These are phyloP conservation scores for Rubroboletus satanas DNA, from an alignment of 768 basidiomycete genomes.

Conservation along the genomic window DNA sequence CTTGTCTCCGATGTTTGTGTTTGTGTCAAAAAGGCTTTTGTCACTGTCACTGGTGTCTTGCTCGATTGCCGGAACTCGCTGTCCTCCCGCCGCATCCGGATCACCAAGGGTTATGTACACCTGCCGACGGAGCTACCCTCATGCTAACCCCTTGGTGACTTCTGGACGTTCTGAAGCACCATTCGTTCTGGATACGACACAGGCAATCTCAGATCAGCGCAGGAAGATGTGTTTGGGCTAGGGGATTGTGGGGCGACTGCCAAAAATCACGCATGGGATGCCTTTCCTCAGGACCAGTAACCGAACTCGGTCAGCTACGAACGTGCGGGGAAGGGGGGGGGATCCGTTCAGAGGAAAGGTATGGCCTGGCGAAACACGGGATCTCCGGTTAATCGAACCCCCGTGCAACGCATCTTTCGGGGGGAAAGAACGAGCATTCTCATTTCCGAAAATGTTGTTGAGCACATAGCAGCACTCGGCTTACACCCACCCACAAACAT, in stretches of 20 bases:
- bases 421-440: constrained; percentile 1
- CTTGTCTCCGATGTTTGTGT: constrained; percentile 11
- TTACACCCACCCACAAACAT: neutral
- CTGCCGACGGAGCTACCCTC: constrained; percentile 12
- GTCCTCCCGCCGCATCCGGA: constrained; percentile 10
- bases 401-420: constrained; percentile 7
- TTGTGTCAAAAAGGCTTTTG: neutral
- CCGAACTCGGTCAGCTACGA: neutral
- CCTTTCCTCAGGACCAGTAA: neutral
- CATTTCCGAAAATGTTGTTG: constrained; percentile 17
- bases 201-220: constrained; percentile 21
- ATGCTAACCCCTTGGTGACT: constrained; percentile 7
- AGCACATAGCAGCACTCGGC: neutral
- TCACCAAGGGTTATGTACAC: constrained; percentile 14
- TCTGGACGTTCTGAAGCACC: constrained; percentile 8
- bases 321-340: neutral
- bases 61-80: constrained; percentile 2
- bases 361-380: constrained; percentile 1
- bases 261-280: neutral
- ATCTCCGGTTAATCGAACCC: constrained; percentile 5
- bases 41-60: neutral
- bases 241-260: neutral
- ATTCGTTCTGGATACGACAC: constrained; percentile 1
- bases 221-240: neutral
- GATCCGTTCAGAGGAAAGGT: constrained; percentile 4